Conservation (phyloP, 1,139 yeast genomes). For the Sugiyamaella neomexicana region DNA sequence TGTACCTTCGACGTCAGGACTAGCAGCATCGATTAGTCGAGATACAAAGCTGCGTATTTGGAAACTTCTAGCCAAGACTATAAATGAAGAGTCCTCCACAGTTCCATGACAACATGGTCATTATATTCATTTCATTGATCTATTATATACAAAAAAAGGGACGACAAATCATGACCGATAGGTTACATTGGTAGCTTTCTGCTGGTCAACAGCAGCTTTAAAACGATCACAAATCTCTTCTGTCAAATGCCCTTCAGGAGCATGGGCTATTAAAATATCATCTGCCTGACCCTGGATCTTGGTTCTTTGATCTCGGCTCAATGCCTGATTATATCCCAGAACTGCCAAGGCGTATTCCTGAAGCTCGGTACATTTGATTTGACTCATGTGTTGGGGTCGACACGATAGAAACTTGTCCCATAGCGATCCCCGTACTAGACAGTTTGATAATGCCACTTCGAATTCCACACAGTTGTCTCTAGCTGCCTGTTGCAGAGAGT, state of each 20-base stretch:
- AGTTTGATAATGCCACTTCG: conserved; percentile 34
- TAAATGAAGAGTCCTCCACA: background rate
- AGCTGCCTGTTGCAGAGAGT: conserved; percentile 31
- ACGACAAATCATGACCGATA: conserved; percentile 11
- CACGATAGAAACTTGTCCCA: conserved; percentile 32
- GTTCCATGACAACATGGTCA: no score
- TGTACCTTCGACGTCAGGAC: conserved; percentile 74
- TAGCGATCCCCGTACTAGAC: conserved; percentile 33
- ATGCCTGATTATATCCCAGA: conserved; percentile 38
- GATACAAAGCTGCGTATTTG: conserved; percentile 52
- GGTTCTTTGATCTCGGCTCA: conserved; percentile 31
- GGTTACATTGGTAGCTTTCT: conserved; percentile 15
- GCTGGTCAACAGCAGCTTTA: conserved; percentile 26
- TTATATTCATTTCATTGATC: no score
- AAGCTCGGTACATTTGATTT: conserved; percentile 37
- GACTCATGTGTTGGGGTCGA: conserved; percentile 24
- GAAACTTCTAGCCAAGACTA: conserved; percentile 41
- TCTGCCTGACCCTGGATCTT: conserved; percentile 40
- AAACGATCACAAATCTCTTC: conserved; percentile 28
- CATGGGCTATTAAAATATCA: conserved; percentile 37
- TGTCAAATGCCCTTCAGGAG: conserved; percentile 35
- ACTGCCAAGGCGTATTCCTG: conserved; percentile 40
- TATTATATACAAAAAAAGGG: no score
- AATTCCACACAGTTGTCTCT: conserved; percentile 40
- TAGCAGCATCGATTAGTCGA: conserved; percentile 58